Percentiles rank a stretch among this genome's conserved stretches.
Evolutionary conservation across 2,329 filamentous ascomycete species (phyloP).

Genomic region (Xylariaceae sp.): DNA sequence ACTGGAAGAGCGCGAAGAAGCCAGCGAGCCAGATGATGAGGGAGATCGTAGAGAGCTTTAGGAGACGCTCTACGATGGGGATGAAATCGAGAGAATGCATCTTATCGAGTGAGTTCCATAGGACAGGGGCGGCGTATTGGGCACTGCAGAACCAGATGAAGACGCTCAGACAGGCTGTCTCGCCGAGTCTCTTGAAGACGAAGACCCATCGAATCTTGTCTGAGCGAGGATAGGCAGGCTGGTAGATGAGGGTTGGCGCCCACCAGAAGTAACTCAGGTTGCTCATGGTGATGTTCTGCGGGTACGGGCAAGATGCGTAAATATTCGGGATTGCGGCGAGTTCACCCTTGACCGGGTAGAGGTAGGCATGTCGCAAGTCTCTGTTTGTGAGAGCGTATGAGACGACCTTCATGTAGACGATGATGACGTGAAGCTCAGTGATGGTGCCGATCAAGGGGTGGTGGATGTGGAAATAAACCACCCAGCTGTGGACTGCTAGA

Average conservation of each 20-base stretch:
- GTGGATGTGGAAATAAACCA: conserved; percentile 86
- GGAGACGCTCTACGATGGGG: conserved; percentile 79
- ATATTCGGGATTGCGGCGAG: conserved; percentile 70
- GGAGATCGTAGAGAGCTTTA: conserved; percentile 94
- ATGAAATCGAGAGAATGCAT: conserved; percentile 74
- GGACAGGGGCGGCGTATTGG: conserved; percentile 86
- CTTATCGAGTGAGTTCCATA: conserved; percentile 85
- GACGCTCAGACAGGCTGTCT: conserved; percentile 70
- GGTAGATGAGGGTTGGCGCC: conserved; percentile 93
- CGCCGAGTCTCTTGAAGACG: conserved; percentile 73
- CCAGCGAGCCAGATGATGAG: conserved; percentile 95
- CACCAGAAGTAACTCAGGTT: conserved; percentile 97
- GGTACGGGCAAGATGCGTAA: conserved; percentile 81
- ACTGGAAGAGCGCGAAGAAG: conserved; percentile 96
- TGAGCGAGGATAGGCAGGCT: conserved; percentile 90
- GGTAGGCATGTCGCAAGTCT: conserved; percentile 83
- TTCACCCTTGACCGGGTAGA: conserved; percentile 66
- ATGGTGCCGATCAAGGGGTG: conserved; percentile 91
- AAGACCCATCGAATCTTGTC: conserved; percentile 79
- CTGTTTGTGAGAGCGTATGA: conserved; percentile 97
- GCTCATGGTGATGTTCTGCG: conserved; percentile 77
- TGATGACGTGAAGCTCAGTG: conserved; percentile 84
- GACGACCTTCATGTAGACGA: conserved; percentile 93
- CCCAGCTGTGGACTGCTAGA: conserved; percentile 71
- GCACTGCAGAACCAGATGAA: conserved; percentile 95